These are phyloP conservation scores for Ceratocystis diversiconidia DNA, from an alignment of 2,329 filamentous ascomycete species.

Conservation along the genomic window DNA sequence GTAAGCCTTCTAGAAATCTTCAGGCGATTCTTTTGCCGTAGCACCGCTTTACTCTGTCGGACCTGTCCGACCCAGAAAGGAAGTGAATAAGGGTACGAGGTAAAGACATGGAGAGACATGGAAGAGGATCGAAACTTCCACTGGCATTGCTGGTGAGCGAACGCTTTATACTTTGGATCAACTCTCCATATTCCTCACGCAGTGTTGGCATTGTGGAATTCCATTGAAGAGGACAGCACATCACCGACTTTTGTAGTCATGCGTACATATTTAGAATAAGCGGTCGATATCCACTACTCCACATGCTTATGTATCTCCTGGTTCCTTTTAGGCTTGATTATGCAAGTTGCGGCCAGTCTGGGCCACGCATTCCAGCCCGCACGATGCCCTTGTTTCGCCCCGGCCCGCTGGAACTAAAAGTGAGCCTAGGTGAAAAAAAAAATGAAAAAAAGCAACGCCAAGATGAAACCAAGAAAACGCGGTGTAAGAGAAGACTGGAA, in stretches of 20 bases:
- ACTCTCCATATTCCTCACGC: neutral
- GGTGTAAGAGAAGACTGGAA: neutral
- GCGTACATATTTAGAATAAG: neutral
- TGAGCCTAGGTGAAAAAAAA: neutral
- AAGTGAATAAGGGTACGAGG: neutral
- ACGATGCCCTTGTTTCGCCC: conserved; percentile 1
- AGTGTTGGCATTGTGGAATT: neutral
- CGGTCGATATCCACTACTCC: neutral
- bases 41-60: neutral
- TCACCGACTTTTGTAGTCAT: neutral
- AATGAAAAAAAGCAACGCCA: neutral
- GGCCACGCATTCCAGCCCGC: neutral
- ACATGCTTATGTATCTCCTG: neutral
- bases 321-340: neutral
- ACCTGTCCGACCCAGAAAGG: neutral
- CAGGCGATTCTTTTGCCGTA: neutral
- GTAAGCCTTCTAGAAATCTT: neutral
- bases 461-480: neutral
- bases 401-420: neutral
- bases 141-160: neutral
- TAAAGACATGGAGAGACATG: neutral
- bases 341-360: neutral
- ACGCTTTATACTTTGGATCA: neutral
- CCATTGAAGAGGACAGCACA: neutral
- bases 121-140: neutral